Evolutionary conservation across 1,284 basidiomycete genomes (phyloP).

Genomic region (Bondarzewia mesenterica): DNA sequence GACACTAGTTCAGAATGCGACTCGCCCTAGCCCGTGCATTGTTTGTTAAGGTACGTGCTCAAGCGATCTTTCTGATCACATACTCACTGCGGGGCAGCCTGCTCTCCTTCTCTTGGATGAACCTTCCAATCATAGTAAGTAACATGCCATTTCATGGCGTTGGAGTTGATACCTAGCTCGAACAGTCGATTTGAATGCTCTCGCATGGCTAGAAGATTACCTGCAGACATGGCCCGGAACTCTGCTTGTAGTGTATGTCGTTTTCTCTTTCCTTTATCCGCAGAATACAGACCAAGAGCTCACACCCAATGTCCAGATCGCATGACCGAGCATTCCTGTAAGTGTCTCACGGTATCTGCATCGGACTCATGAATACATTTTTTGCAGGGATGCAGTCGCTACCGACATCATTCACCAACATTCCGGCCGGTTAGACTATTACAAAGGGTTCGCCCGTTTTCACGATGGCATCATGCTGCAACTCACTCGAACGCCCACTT

Average conservation of each 20-base stretch:
- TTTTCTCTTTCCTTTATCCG: slow-evolving; percentile 1
- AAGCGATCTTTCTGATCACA: neutral
- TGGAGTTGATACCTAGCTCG: slow-evolving; percentile 5
- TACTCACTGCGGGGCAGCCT: slow-evolving; percentile 34
- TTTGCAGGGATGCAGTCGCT: slow-evolving; percentile 78
- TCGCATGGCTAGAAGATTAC: slow-evolving; percentile 92
- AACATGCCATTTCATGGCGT: neutral
- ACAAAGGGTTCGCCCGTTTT: slow-evolving; percentile 57
- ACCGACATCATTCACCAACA: slow-evolving; percentile 98
- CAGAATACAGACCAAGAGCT: neutral
- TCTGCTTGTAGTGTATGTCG: slow-evolving; percentile 81
- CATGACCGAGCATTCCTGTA: slow-evolving; percentile 97
- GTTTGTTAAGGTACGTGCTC: slow-evolving; percentile 77
- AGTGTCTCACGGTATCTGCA: slow-evolving; percentile 17
- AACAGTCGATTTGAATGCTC: slow-evolving; percentile 71
- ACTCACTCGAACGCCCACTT: too few species aligned
- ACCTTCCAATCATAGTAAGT: slow-evolving; percentile 92
- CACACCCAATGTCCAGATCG: slow-evolving; percentile 42
- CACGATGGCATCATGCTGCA: too few species aligned
- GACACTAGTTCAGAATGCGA: slow-evolving; percentile 55
- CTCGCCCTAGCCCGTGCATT: slow-evolving; percentile 80
- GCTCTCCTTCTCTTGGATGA: slow-evolving; percentile 85
- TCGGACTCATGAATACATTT: slow-evolving; percentile 5
- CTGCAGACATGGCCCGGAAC: slow-evolving; percentile 95
- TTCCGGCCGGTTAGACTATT: slow-evolving; percentile 90